Evolutionary conservation across 2,329 filamentous ascomycete genomes (phyloP).

Genomic region (Ophiostoma australiae): DNA sequence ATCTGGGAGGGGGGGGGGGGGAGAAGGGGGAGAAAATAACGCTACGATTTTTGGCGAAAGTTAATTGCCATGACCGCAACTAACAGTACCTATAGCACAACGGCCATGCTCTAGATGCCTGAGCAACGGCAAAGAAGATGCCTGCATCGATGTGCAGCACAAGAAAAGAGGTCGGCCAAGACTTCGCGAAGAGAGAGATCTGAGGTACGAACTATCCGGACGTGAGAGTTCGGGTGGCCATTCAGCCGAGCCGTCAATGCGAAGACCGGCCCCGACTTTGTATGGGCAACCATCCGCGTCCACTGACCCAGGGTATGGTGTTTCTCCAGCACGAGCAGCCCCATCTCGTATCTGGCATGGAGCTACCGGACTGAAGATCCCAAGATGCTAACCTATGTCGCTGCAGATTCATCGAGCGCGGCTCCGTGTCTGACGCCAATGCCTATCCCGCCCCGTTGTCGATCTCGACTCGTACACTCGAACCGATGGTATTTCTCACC

Average conservation of each 20-base stretch:
- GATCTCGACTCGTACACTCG: constrained; percentile 40
- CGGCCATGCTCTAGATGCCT: constrained; percentile 73
- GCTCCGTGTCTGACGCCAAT: constrained; percentile 45
- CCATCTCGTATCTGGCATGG: constrained; percentile 40
- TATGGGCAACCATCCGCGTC: constrained; percentile 44
- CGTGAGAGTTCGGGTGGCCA: constrained; percentile 42
- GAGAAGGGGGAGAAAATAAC: neutral
- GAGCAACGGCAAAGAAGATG: constrained; percentile 72
- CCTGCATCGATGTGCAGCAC: constrained; percentile 77
- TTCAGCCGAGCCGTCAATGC: constrained; percentile 42
- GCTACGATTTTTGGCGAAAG: no score
- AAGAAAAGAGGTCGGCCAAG: constrained; percentile 78
- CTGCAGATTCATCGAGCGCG: constrained; percentile 48
- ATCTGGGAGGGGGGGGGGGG: no score
- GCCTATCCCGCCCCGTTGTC: constrained; percentile 45
- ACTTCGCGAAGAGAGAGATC: constrained; percentile 65
- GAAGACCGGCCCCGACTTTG: constrained; percentile 46
- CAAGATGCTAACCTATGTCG: constrained; percentile 32
- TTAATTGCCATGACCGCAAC: no score
- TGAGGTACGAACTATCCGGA: constrained; percentile 49
- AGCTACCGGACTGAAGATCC: constrained; percentile 39
- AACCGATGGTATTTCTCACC: constrained; percentile 55
- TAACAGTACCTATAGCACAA: constrained; percentile 48
- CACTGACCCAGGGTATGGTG: constrained; percentile 43
- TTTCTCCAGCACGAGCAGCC: constrained; percentile 41